Conservation (phyloP, 192 early-diverging fungal species). For the Chytriomyces sp. region DNA sequence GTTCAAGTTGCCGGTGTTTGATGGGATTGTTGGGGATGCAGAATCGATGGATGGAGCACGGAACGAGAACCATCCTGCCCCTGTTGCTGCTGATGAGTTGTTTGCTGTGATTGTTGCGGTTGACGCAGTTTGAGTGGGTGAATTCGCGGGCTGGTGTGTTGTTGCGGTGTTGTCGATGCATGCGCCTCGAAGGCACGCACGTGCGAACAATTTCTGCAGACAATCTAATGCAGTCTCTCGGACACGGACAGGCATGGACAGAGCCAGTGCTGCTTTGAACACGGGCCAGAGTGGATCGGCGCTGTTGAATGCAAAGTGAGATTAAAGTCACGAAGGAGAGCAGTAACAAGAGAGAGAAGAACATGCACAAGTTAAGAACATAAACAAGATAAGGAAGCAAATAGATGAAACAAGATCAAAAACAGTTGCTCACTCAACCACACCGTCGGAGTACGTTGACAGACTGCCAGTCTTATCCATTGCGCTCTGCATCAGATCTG, state of each 20-base stretch:
- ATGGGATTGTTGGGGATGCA: background rate
- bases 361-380: no score
- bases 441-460: no score
- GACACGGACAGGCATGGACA: constrained; percentile 36
- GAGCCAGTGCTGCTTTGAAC: constrained; percentile 48
- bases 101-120: constrained; percentile 22
- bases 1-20: constrained; percentile 3
- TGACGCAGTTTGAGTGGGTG: constrained; percentile 7
- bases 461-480: no score
- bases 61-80: background rate
- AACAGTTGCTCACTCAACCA: no score
- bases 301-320: constrained; percentile 13
- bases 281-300: constrained; percentile 60
- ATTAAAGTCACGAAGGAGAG: no score
- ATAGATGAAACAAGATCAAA: no score
- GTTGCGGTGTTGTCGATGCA: constrained; percentile 11
- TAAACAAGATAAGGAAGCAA: no score
- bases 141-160: background rate
- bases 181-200: constrained; percentile 46
- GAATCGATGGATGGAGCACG: background rate
- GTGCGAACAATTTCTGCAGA: constrained; percentile 63
- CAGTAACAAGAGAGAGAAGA: no score
- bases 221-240: constrained; percentile 58
- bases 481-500: no score
- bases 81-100: background rate